Conservation (phyloP, 768 basidiomycete genomes). For the Suillus hirtellus region DNA sequence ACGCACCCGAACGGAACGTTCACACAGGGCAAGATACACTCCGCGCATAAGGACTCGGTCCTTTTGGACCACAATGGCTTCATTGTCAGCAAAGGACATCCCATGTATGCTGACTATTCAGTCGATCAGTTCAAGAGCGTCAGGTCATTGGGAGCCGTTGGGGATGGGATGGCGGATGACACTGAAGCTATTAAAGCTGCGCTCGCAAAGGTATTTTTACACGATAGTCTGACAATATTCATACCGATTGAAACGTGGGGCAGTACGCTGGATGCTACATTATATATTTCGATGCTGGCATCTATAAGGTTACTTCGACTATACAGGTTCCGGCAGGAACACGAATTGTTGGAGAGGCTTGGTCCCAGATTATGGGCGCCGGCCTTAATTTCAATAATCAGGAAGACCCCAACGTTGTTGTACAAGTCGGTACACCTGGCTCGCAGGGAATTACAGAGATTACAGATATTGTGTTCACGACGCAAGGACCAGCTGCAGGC, state of each 20-base stretch:
- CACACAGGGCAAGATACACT: conserved; percentile 47
- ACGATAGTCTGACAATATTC: neutral
- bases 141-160: conserved; percentile 62
- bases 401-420: conserved; percentile 36
- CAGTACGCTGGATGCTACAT: conserved; percentile 48
- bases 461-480: conserved; percentile 45
- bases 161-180: conserved; percentile 75
- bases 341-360: conserved; percentile 47
- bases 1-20: conserved; percentile 43
- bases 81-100: conserved; percentile 62
- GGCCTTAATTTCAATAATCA: conserved; percentile 40
- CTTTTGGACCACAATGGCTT: conserved; percentile 57
- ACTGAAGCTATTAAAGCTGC: conserved; percentile 62
- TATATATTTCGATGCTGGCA: conserved; percentile 51
- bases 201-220: conserved; percentile 46
- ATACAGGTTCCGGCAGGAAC: conserved; percentile 46
- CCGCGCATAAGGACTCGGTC: conserved; percentile 48
- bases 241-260: neutral
- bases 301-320: conserved; percentile 43
- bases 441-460: conserved; percentile 44
- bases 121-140: conserved; percentile 67
- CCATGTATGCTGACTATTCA: conserved; percentile 62
- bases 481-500: conserved; percentile 40
- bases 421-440: conserved; percentile 40
- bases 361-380: conserved; percentile 44